These are phyloP conservation scores for Syncephalastrum monosporum DNA, from an alignment of 371 early-diverging fungal genomes.

Conservation along the genomic window DNA sequence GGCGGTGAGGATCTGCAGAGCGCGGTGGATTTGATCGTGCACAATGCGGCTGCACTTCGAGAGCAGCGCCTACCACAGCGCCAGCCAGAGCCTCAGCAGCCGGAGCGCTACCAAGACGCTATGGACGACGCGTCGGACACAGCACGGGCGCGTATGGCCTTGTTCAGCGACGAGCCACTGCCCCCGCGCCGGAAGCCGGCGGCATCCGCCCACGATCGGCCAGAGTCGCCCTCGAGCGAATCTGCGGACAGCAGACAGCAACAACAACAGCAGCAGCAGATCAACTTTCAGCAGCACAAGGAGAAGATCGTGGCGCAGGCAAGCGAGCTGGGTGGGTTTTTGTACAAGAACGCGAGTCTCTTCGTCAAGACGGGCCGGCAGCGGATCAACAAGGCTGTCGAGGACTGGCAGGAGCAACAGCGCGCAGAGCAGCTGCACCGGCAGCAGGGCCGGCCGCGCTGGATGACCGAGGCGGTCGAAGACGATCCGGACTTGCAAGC, in stretches of 20 bases:
- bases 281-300: conserved; percentile 48
- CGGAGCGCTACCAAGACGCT: conserved; percentile 6
- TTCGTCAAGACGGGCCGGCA: conserved; percentile 70
- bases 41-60: conserved; percentile 48
- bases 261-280: not conserved
- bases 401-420: conserved; percentile 60
- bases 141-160: conserved; percentile 13
- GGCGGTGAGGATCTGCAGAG: conserved; percentile 55
- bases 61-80: conserved; percentile 6
- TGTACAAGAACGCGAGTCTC: conserved; percentile 73
- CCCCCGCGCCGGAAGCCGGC: not conserved
- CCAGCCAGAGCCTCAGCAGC: conserved; percentile 3
- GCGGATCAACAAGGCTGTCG: conserved; percentile 63
- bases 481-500: conserved; percentile 20
- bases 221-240: not conserved
- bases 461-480: conserved; percentile 40
- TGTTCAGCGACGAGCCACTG: conserved; percentile 18
- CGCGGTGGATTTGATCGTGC: conserved; percentile 66
- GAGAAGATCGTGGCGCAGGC: conserved; percentile 69
- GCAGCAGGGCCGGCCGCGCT: conserved; percentile 29
- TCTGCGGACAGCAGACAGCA: not conserved
- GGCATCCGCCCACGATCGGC: not conserved
- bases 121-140: conserved; percentile 7
- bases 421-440: conserved; percentile 25
- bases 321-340: conserved; percentile 66